Conservation (phyloP, 805 yeast genomes). For the Yamadazyma akitaensis region DNA sequence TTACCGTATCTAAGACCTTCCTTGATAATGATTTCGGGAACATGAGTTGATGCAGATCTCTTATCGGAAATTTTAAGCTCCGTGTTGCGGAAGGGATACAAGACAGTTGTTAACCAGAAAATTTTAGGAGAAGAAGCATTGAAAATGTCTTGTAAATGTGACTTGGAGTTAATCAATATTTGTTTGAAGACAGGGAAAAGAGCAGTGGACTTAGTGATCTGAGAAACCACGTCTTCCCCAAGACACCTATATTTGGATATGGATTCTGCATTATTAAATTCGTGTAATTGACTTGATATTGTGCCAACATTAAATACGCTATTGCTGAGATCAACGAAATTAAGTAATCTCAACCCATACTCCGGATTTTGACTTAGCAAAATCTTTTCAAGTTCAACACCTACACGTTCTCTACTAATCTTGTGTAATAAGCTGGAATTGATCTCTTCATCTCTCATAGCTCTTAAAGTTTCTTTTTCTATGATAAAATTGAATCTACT, state of each 20-base stretch:
- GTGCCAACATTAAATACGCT: conserved; percentile 50
- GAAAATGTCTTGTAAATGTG: conserved; percentile 1
- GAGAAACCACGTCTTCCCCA: conserved; percentile 2
- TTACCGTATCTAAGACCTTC: conserved; percentile 71
- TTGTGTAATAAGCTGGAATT: conserved; percentile 60
- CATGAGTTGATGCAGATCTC: conserved; percentile 32
- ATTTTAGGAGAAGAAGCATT: conserved; percentile 16
- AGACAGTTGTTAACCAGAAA: conserved; percentile 48
- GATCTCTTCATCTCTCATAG: conserved; percentile 63
- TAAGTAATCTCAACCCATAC: conserved; percentile 60
- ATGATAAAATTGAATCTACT: conserved; percentile 68
- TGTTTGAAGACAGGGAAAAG: conserved; percentile 19
- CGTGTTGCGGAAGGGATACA: conserved; percentile 46
- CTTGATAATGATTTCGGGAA: conserved; percentile 51
- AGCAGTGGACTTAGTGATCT: conserved; percentile 22
- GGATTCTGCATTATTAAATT: conserved; percentile 16
- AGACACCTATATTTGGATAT: conserved; percentile 7
- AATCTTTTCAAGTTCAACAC: conserved; percentile 78
- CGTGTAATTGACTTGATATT: conserved; percentile 11
- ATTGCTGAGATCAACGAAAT: conserved; percentile 51
- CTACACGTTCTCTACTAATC: conserved; percentile 87
- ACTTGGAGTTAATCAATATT: conserved; percentile 1
- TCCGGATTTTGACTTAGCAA: conserved; percentile 60
- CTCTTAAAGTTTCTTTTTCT: conserved; percentile 52
- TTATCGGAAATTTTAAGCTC: conserved; percentile 35